Conservation (phyloP, 306 rosid species). For the Neltuma alba region DNA sequence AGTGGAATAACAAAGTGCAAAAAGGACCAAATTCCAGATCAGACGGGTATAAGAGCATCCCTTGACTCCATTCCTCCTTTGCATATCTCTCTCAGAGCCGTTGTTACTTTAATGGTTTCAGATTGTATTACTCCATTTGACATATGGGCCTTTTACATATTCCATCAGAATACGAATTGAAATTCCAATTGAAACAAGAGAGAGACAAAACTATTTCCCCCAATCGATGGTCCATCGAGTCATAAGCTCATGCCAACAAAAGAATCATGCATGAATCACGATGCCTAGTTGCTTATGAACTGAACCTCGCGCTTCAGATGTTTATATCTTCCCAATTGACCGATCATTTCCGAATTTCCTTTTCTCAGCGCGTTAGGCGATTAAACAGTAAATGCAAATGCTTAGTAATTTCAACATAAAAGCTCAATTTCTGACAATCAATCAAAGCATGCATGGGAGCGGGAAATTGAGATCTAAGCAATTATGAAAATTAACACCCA, state of each 20-base stretch:
- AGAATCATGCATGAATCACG: background rate
- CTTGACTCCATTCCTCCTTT: background rate
- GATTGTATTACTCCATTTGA: background rate
- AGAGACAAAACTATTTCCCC: background rate
- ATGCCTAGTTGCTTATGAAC: conserved; percentile 2
- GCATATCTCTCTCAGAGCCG: background rate
- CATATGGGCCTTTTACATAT: background rate
- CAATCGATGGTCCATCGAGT: conserved; percentile 3
- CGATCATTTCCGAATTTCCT: background rate
- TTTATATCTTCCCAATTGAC: background rate
- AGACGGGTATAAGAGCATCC: conserved; percentile 11
- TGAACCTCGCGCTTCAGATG: background rate
- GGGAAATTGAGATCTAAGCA: conserved; percentile 49
- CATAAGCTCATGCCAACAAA: conserved; percentile 27
- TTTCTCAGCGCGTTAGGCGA: background rate
- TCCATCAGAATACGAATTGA: background rate
- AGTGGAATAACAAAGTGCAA: conserved; percentile 2
- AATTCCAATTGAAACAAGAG: background rate
- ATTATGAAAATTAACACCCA: background rate
- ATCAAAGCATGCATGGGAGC: conserved; percentile 45
- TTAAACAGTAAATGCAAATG: background rate
- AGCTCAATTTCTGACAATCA: background rate
- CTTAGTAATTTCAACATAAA: conserved; percentile 2
- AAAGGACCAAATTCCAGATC: conserved; percentile 22
- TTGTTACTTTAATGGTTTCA: background rate